Conservation (phyloP, 139 green algal species). For the Auxenochlorella pyrenoidosa region DNA sequence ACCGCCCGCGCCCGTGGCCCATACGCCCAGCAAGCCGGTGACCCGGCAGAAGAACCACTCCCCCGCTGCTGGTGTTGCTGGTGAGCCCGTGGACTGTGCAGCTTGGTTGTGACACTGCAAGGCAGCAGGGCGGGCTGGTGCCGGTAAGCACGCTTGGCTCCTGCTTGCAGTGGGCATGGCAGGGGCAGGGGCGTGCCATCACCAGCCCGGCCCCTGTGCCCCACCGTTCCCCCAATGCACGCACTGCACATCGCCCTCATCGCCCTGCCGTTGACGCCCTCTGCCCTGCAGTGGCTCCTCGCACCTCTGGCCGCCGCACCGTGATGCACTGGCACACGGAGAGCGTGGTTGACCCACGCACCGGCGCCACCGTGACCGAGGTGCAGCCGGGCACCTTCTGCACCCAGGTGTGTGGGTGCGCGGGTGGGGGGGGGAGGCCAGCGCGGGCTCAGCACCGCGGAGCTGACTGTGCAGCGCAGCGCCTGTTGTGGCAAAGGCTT, state of each 20-base stretch:
- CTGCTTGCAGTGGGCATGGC: too few species aligned
- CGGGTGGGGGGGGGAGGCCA: too few species aligned
- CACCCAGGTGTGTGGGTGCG: constrained; percentile 37
- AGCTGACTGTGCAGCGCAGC: too few species aligned
- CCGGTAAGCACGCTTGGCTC: too few species aligned
- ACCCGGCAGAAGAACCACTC: constrained; percentile 16
- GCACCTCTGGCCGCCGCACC: not conserved
- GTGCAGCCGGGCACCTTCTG: constrained; percentile 49
- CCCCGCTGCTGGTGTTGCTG: not conserved
- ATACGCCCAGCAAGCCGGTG: constrained; percentile 29
- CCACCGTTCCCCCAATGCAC: not conserved
- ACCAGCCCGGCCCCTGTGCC: not conserved
- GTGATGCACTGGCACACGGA: constrained; percentile 43
- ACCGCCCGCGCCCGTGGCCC: not conserved
- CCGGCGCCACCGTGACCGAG: constrained; percentile 7
- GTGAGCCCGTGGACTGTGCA: too few species aligned
- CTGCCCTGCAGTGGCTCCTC: not conserved
- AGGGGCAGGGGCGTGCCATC: not conserved
- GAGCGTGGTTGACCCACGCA: constrained; percentile 40
- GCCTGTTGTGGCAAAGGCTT: too few species aligned
- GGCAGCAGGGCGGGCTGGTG: too few species aligned
- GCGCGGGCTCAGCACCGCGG: too few species aligned
- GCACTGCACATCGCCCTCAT: too few species aligned
- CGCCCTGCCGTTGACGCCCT: not conserved
- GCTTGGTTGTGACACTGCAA: too few species aligned